phyloP scores from a whole-genome alignment of 1,139 yeast species.

The Kazachstania sp. region DNA sequence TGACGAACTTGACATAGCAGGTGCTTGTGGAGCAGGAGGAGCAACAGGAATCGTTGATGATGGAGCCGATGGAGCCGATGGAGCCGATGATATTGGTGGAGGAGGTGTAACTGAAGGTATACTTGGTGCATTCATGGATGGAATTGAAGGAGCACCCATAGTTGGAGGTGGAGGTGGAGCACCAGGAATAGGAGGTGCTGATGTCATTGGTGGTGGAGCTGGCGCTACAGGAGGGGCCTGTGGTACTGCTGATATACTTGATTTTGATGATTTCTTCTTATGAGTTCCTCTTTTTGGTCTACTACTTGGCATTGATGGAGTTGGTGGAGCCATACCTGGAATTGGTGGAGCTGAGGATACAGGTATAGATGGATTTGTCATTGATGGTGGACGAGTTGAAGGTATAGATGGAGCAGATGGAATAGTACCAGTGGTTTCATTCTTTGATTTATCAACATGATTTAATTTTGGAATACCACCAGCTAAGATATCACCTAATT shows the following conservation, averaged over 20 bases:
- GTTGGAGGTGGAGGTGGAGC: conserved; percentile 9
- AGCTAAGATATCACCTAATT: conserved; percentile 71
- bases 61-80: conserved; percentile 23
- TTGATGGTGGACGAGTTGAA: conserved; percentile 30
- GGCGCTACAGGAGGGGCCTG: conserved; percentile 15
- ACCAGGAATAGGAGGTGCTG: conserved; percentile 28
- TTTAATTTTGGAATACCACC: conserved; percentile 79
- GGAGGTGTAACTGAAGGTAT: conserved; percentile 21
- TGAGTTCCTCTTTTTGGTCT: conserved; percentile 22
- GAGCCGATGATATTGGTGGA: conserved; percentile 25
- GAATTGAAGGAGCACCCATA: conserved; percentile 20
- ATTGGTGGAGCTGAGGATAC: conserved; percentile 10
- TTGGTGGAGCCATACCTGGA: conserved; percentile 27
- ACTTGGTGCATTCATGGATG: conserved; percentile 20
- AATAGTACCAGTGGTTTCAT: conserved; percentile 2
- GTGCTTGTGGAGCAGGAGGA: conserved; percentile 27
- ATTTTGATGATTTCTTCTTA: conserved; percentile 16
- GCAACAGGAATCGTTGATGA: conserved; percentile 13
- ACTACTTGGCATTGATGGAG: conserved; percentile 12
- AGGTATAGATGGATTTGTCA: conserved; percentile 13
- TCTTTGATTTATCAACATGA: conserved; percentile 31
- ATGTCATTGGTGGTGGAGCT: conserved; percentile 19
- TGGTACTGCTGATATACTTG: conserved; percentile 22
- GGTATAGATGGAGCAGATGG: conserved; percentile 24
- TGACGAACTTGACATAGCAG: conserved; percentile 14